A percentile compares a stretch with the other conserved stretches of the same genome.
Evolutionary conservation across 208 protist species (phyloP).

Genomic region (Phytomonas sp.): DNA sequence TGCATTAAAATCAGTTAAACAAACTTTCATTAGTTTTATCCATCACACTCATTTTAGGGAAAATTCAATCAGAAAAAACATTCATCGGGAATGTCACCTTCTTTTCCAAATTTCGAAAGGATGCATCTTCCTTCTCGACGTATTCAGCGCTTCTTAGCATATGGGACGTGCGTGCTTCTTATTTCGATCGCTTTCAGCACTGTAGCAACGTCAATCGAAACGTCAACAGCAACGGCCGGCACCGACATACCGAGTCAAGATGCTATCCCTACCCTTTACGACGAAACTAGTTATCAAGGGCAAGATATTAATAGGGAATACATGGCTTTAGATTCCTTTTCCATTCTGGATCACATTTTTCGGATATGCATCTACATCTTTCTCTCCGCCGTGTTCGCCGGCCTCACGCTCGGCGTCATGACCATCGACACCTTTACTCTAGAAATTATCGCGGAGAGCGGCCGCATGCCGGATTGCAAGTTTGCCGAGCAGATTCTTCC

Average conservation of each 20-base stretch:
- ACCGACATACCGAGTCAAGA: too few species aligned
- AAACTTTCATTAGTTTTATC: neutral
- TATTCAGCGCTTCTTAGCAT: neutral
- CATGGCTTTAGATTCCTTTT: neutral
- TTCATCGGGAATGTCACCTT: neutral
- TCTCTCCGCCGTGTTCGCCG: conserved; percentile 82
- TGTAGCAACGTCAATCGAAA: too few species aligned
- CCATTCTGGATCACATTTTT: conserved; percentile 42
- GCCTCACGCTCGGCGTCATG: conserved; percentile 87
- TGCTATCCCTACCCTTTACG: too few species aligned
- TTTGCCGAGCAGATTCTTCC: conserved; percentile 74
- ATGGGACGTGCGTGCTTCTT: neutral
- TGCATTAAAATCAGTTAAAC: neutral
- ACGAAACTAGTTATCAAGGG: too few species aligned
- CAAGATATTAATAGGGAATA: too few species aligned
- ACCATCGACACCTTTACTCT: conserved; percentile 80
- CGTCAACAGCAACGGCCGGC: too few species aligned
- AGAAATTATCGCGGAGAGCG: conserved; percentile 83
- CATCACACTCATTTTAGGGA: neutral
- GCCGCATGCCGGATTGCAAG: conserved; percentile 58
- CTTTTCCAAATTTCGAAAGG: neutral
- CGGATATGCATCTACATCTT: conserved; percentile 48
- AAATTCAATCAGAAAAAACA: neutral
- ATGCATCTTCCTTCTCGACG: neutral
- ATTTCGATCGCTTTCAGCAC: too few species aligned